Conservation (phyloP, 805 yeast species). For the Sporopachydermia quercuum region DNA sequence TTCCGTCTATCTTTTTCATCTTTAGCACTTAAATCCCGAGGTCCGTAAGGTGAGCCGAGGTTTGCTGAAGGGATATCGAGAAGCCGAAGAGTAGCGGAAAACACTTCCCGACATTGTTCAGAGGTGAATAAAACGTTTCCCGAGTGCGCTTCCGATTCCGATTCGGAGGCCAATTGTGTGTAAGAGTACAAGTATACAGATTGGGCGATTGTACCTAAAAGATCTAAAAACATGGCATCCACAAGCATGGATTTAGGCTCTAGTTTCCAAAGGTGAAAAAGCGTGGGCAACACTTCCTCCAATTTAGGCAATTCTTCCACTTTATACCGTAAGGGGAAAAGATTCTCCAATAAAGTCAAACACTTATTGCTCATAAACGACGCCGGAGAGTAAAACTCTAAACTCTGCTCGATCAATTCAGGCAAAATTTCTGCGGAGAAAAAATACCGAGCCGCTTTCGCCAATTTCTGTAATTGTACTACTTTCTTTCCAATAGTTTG, state of each 20-base stretch:
- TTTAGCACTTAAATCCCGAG: constrained; percentile 1
- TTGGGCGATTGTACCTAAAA: constrained; percentile 47
- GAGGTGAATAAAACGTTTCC: constrained; percentile 33
- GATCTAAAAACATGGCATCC: constrained; percentile 50
- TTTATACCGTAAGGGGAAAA: constrained; percentile 32
- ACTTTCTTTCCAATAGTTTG: constrained; percentile 14
- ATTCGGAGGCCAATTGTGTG: constrained; percentile 13
- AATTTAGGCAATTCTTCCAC: constrained; percentile 23
- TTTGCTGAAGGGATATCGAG: constrained; percentile 33
- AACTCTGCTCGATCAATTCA: constrained; percentile 27
- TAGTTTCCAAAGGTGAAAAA: constrained; percentile 63
- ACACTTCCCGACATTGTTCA: constrained; percentile 43
- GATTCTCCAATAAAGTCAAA: constrained; percentile 34
- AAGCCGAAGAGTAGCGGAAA: constrained; percentile 29
- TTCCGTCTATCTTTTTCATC: constrained; percentile 7
- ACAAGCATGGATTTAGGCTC: constrained; percentile 30
- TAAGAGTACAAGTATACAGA: constrained; percentile 24
- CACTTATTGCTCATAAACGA: constrained; percentile 21
- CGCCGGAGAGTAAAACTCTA: constrained; percentile 19
- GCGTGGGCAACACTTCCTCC: constrained; percentile 43
- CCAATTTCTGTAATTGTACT: constrained; percentile 25
- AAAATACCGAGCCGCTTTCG: constrained; percentile 38
- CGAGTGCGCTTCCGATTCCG: too few species aligned
- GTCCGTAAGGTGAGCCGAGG: constrained; percentile 27
- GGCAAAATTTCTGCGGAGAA: constrained; percentile 31